phyloP scores from a whole-genome alignment of 352 stramenopile genomes.

The Pythium insidiosum region DNA sequence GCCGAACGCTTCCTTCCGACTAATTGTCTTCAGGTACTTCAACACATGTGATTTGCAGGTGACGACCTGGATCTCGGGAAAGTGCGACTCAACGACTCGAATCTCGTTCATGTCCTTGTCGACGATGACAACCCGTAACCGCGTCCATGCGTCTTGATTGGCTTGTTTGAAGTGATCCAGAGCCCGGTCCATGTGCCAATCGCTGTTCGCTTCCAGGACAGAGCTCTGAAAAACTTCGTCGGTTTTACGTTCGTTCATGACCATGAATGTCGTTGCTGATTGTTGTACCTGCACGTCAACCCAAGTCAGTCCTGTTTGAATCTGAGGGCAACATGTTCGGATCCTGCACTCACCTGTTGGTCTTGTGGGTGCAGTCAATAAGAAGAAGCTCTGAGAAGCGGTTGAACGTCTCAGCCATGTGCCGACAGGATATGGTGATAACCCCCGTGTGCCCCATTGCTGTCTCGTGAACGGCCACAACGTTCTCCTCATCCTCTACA shows the following conservation, averaged over 20 bases:
- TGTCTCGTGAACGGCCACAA: constrained; percentile 2
- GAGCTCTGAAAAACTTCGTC: constrained; percentile 8
- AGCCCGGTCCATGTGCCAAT: constrained; percentile 14
- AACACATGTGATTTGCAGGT: constrained; percentile 20
- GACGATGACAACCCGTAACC: constrained; percentile 16
- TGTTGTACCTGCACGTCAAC: constrained; percentile 20
- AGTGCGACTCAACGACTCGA: constrained; percentile 7
- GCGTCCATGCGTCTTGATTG: neutral
- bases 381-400: constrained; percentile 5
- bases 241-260: constrained; percentile 13
- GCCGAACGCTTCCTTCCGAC: constrained; percentile 8
- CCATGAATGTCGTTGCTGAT: constrained; percentile 16
- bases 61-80: constrained; percentile 6
- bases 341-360: constrained; percentile 4
- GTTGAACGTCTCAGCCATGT: constrained; percentile 1
- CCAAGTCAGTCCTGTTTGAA: neutral
- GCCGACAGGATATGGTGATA: neutral
- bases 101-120: constrained; percentile 26
- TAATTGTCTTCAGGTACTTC: constrained; percentile 10
- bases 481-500: neutral
- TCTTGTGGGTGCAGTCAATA: constrained; percentile 11
- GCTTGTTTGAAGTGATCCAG: constrained; percentile 14
- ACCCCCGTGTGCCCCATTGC: neutral
- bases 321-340: neutral
- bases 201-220: constrained; percentile 10